A percentile compares a stretch with the other conserved stretches of the same genome.
phyloP scores from a whole-genome alignment of 345 rosid species.

The Eucalyptus erythrocorys region DNA sequence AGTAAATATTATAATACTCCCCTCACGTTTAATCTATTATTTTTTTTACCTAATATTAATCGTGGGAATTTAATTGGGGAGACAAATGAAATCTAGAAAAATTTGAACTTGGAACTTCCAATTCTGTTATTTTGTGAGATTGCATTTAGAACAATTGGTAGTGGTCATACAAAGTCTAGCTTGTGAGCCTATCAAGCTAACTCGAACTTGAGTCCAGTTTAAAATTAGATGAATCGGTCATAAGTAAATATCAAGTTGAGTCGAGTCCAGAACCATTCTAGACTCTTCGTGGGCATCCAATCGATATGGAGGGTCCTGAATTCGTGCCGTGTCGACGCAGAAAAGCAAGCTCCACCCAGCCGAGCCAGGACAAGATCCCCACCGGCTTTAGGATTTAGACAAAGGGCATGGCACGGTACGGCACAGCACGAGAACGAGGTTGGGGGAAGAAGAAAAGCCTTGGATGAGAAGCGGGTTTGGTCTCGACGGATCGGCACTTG shows the following conservation, averaged over 20 bases:
- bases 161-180: no score
- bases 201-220: not conserved
- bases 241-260: not conserved
- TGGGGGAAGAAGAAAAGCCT: not conserved
- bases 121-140: no score
- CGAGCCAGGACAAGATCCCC: not conserved
- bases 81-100: no score
- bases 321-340: not conserved
- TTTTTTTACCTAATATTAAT: no score
- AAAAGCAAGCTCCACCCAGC: not conserved
- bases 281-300: not conserved
- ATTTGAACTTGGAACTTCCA: no score
- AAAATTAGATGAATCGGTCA: not conserved
- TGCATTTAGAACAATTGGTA: no score
- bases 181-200: no score
- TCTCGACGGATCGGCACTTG: not conserved
- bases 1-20: no score
- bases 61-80: no score
- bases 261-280: no score
- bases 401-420: not conserved
- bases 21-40: no score
- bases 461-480: not conserved
- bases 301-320: not conserved
- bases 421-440: not conserved
- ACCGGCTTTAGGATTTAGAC: not conserved